These are phyloP conservation scores for Tolypocladium amazonense DNA, from an alignment of 2,329 filamentous ascomycete species.

Conservation along the genomic window DNA sequence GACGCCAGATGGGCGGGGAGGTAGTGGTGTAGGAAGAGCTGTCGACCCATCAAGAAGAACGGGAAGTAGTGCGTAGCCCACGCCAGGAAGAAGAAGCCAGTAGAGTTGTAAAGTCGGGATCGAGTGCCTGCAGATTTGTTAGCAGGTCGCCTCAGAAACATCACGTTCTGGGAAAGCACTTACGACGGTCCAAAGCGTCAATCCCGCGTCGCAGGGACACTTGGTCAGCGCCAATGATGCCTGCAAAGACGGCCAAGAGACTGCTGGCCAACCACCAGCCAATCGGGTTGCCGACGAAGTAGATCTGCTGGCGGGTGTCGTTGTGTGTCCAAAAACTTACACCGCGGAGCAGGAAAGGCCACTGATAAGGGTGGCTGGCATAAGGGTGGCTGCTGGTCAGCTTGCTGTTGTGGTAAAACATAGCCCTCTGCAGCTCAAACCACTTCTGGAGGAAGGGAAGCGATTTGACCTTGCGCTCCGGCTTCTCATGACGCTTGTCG, in stretches of 20 bases:
- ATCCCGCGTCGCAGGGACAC: slow-evolving; percentile 85
- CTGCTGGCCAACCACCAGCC: slow-evolving; percentile 97
- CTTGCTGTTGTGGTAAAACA: slow-evolving; percentile 99
- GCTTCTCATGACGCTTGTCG: slow-evolving; percentile 62
- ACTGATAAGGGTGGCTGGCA: slow-evolving; percentile 87
- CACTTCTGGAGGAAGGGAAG: slow-evolving; percentile 90
- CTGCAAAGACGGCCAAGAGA: slow-evolving; percentile 83
- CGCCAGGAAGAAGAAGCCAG: slow-evolving; percentile 96
- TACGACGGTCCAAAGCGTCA: slow-evolving; percentile 86
- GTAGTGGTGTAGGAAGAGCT: slow-evolving; percentile 97
- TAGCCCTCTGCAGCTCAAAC: slow-evolving; percentile 90
- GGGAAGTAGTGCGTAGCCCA: slow-evolving; percentile 97
- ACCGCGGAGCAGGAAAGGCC: slow-evolving; percentile 93
- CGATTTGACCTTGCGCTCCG: slow-evolving; percentile 68
- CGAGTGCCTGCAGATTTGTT: slow-evolving; percentile 57
- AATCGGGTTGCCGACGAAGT: slow-evolving; percentile 93
- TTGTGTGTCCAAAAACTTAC: slow-evolving; percentile 99
- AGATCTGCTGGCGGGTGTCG: slow-evolving; percentile 91
- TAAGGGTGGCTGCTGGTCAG: slow-evolving; percentile 96
- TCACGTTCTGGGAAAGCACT: slow-evolving; percentile 30
- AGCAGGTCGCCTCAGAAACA: slow-evolving; percentile 8
- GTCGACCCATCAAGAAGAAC: slow-evolving; percentile 96
- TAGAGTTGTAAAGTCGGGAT: slow-evolving; percentile 93
- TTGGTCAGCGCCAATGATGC: slow-evolving; percentile 87
- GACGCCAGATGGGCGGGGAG: slow-evolving; percentile 90